Conservation (phyloP, 2,329 filamentous ascomycete species). For the Botrytis byssoidea region DNA sequence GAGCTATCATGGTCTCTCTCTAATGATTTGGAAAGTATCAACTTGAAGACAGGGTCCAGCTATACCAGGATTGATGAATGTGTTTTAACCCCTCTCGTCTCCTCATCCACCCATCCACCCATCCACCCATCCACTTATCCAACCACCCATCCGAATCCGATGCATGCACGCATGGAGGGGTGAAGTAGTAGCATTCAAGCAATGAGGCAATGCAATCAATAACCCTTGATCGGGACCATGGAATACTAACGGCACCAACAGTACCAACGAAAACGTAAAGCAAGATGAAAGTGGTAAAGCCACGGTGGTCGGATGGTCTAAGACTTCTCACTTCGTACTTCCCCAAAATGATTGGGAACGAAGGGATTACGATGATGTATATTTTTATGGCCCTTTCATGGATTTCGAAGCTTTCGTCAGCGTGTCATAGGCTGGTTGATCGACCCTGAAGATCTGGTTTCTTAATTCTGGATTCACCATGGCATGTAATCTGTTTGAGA, state of each 20-base stretch:
- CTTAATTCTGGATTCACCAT: background rate
- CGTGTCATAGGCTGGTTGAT: slow-evolving; percentile 14
- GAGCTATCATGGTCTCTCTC: background rate
- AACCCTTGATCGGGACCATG: background rate
- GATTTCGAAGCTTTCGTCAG: background rate
- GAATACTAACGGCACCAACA: background rate
- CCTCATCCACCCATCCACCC: background rate
- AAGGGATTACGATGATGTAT: background rate
- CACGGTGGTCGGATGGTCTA: background rate
- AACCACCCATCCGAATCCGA: background rate
- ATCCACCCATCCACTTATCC: background rate
- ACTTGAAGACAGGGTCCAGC: background rate
- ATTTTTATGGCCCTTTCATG: background rate
- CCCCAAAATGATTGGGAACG: background rate
- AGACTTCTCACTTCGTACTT: background rate
- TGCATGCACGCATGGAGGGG: slow-evolving; percentile 6
- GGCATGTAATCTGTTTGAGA: background rate
- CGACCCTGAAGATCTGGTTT: slow-evolving; percentile 4
- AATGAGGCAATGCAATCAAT: background rate
- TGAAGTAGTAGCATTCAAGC: background rate
- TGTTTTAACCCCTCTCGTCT: background rate
- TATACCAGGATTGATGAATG: background rate
- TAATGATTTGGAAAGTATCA: background rate
- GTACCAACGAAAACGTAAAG: background rate
- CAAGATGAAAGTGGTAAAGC: background rate